Evolutionary conservation across 768 basidiomycete genomes (phyloP).

Genomic region (Suillus brevipes): DNA sequence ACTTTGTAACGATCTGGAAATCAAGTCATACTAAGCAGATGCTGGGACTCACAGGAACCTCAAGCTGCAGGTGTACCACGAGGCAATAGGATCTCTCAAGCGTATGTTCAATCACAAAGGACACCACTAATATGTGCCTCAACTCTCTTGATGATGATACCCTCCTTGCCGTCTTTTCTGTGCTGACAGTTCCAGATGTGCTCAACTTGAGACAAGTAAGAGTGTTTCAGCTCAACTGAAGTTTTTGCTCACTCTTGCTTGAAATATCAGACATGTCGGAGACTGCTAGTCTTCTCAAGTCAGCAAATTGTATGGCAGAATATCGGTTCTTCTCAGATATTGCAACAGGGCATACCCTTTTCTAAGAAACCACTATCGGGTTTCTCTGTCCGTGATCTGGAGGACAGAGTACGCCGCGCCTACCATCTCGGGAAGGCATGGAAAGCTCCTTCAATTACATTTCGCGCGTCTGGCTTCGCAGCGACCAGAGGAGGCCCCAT

Average conservation of each 20-base stretch:
- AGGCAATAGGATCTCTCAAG: background rate
- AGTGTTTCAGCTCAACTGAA: background rate
- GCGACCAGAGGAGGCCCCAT: conserved; percentile 43
- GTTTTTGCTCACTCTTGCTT: background rate
- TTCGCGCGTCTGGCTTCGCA: conserved; percentile 21
- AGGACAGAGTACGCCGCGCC: conserved; percentile 44
- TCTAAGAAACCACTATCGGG: conserved; percentile 36
- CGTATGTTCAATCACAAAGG: background rate
- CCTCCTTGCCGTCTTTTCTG: conserved; percentile 36
- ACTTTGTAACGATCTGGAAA: background rate
- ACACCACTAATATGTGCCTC: conserved; percentile 16
- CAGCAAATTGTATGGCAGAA: conserved; percentile 59
- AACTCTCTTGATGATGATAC: conserved; percentile 38
- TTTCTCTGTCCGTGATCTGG: conserved; percentile 45
- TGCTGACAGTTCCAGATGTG: conserved; percentile 42
- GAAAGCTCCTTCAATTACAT: conserved; percentile 29
- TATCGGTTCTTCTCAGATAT: conserved; percentile 45
- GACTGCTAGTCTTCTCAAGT: conserved; percentile 43
- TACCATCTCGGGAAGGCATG: conserved; percentile 52
- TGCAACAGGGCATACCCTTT: conserved; percentile 52
- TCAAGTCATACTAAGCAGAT: background rate
- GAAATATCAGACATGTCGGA: conserved; percentile 47
- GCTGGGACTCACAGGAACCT: background rate
- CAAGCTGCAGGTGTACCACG: background rate
- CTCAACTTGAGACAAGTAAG: conserved; percentile 44